phyloP scores from a whole-genome alignment of 208 protist genomes.

The Histomonas meleagridis region DNA sequence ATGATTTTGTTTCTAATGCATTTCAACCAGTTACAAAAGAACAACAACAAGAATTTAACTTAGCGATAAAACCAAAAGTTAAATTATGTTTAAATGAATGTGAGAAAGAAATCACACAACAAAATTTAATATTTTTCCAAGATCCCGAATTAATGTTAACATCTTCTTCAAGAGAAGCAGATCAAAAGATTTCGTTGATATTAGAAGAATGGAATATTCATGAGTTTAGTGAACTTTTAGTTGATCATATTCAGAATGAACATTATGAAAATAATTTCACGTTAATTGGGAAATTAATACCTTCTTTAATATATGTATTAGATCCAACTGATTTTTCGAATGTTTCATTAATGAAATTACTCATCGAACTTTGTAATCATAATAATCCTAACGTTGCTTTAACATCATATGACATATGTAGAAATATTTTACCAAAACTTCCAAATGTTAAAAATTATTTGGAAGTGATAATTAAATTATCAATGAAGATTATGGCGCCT shows the following conservation, averaged over 20 bases:
- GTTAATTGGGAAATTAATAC: background rate
- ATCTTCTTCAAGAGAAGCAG: background rate
- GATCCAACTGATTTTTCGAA: background rate
- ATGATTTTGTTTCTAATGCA: background rate
- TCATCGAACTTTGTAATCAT: background rate
- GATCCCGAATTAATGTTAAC: background rate
- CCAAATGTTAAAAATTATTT: background rate
- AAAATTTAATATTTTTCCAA: background rate
- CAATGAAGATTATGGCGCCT: background rate
- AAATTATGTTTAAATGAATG: background rate
- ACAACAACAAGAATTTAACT: background rate
- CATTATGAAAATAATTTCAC: background rate
- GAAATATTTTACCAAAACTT: background rate
- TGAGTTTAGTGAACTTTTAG: background rate
- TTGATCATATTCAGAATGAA: no score
- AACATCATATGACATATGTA: background rate
- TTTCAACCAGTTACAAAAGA: background rate
- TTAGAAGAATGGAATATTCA: background rate
- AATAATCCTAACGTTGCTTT: background rate
- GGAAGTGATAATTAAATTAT: background rate
- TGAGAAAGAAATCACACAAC: background rate
- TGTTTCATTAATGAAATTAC: background rate
- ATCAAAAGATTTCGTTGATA: background rate
- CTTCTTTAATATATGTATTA: background rate
- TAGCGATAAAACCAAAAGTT: background rate